Evolutionary conservation across 2,329 filamentous ascomycete species (phyloP).

Genomic region (Colletotrichum simmondsii): DNA sequence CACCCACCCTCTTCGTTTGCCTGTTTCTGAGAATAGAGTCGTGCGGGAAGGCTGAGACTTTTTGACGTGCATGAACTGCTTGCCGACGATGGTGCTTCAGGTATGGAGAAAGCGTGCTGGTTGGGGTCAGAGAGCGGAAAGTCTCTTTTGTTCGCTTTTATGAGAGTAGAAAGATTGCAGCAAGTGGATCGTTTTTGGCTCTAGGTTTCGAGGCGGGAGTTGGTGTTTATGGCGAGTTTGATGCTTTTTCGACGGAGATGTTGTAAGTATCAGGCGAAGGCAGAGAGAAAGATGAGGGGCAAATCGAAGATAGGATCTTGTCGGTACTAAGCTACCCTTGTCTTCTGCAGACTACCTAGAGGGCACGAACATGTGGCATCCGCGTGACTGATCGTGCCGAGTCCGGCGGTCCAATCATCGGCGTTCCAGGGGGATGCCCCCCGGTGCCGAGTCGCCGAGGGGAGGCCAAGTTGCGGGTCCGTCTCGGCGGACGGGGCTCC

Average conservation of each 20-base stretch:
- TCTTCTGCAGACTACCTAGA: background rate
- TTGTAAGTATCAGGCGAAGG: too few species aligned
- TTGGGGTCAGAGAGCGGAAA: background rate
- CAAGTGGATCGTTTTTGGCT: background rate
- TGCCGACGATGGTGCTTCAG: background rate
- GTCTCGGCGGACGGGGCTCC: conserved; percentile 4
- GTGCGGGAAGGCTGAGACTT: background rate
- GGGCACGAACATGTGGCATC: background rate
- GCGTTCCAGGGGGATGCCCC: background rate
- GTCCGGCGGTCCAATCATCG: conserved; percentile 22
- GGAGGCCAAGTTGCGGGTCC: background rate
- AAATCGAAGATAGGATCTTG: background rate
- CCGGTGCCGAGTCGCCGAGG: background rate
- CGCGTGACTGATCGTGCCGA: conserved; percentile 11
- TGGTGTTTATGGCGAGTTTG: background rate
- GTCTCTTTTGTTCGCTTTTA: background rate
- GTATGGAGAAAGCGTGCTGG: background rate
- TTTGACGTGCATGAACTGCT: background rate
- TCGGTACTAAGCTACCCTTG: background rate
- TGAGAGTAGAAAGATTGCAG: background rate
- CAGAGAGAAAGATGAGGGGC: too few species aligned
- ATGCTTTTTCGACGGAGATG: background rate
- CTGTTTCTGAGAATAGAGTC: background rate
- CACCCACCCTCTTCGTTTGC: background rate
- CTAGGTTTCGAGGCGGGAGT: background rate